phyloP scores from a whole-genome alignment of 2,329 filamentous ascomycete species.

The Exophiala alcalophila region DNA sequence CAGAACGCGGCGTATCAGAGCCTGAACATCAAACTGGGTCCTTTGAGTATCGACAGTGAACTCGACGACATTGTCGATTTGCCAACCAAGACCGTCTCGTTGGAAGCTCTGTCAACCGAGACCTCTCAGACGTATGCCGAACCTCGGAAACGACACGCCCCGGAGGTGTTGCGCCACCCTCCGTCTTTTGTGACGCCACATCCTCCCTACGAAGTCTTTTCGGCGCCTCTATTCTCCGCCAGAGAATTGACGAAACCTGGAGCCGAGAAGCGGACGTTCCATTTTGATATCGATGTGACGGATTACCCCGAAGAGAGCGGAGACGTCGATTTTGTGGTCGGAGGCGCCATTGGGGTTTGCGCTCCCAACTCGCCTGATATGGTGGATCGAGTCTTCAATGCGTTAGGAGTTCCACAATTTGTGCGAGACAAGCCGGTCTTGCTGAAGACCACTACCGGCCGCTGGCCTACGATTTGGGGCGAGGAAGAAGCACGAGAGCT shows the following conservation, averaged over 20 bases:
- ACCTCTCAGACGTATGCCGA: slow-evolving; percentile 11
- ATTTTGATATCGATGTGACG: slow-evolving; percentile 95
- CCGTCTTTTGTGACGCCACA: slow-evolving; percentile 91
- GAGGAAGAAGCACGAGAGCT: slow-evolving; percentile 81
- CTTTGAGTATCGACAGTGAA: slow-evolving; percentile 66
- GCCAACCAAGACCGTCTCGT: slow-evolving; percentile 71
- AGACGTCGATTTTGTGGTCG: slow-evolving; percentile 88
- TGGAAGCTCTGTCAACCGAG: slow-evolving; percentile 41
- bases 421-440: slow-evolving; percentile 79
- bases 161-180: slow-evolving; percentile 55
- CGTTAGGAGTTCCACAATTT: slow-evolving; percentile 75
- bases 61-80: slow-evolving; percentile 70
- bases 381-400: slow-evolving; percentile 81
- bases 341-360: slow-evolving; percentile 89
- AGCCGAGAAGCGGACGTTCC: slow-evolving; percentile 94
- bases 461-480: slow-evolving; percentile 98
- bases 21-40: slow-evolving; percentile 71
- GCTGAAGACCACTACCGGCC: slow-evolving; percentile 72
- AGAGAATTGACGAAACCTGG: slow-evolving; percentile 83
- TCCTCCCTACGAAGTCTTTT: slow-evolving; percentile 86
- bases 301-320: slow-evolving; percentile 83
- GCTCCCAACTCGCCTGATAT: slow-evolving; percentile 75
- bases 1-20: slow-evolving; percentile 83
- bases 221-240: slow-evolving; percentile 79
- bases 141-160: slow-evolving; percentile 4